Percentiles rank a stretch among this genome's conserved stretches.
These are phyloP conservation scores for Eremothecium gossypii DNA, from an alignment of 1,139 yeast genomes.

Conservation along the genomic window DNA sequence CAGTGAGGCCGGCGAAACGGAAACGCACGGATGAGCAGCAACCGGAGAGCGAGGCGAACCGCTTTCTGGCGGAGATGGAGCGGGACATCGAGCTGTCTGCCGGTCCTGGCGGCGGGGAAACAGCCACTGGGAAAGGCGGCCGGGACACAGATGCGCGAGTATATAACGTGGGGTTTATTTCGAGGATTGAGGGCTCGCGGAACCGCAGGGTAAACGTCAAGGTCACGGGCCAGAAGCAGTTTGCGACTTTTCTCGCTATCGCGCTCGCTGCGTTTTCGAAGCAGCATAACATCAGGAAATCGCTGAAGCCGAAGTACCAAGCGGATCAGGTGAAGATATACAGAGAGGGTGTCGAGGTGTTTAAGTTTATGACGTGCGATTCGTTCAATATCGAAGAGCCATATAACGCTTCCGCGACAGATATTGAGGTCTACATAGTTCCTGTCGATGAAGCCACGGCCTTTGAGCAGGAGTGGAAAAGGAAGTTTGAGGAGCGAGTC, in stretches of 20 bases:
- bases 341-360: constrained; percentile 23
- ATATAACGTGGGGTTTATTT: constrained; percentile 21
- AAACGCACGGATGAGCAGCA: constrained; percentile 1
- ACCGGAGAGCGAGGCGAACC: constrained; percentile 4
- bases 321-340: constrained; percentile 20
- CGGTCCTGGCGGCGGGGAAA: background rate
- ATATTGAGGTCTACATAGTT: constrained; percentile 19
- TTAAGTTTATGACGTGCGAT: constrained; percentile 28
- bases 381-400: constrained; percentile 23
- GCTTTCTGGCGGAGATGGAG: constrained; percentile 2
- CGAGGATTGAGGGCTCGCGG: constrained; percentile 23
- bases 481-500: constrained; percentile 5
- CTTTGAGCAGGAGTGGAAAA: constrained; percentile 14
- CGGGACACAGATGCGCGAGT: constrained; percentile 13
- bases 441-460: constrained; percentile 15
- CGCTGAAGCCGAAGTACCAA: constrained; percentile 13
- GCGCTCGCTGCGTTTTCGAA: constrained; percentile 20
- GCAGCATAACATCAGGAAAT: constrained; percentile 15
- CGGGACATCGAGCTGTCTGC: constrained; percentile 1
- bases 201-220: constrained; percentile 23
- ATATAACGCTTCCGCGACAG: constrained; percentile 7
- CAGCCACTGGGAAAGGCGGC: background rate
- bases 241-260: constrained; percentile 22
- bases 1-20: constrained; percentile 1
- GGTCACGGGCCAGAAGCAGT: constrained; percentile 23